phyloP scores from a whole-genome alignment of 805 yeast species.

The Candida yuanshanica region DNA sequence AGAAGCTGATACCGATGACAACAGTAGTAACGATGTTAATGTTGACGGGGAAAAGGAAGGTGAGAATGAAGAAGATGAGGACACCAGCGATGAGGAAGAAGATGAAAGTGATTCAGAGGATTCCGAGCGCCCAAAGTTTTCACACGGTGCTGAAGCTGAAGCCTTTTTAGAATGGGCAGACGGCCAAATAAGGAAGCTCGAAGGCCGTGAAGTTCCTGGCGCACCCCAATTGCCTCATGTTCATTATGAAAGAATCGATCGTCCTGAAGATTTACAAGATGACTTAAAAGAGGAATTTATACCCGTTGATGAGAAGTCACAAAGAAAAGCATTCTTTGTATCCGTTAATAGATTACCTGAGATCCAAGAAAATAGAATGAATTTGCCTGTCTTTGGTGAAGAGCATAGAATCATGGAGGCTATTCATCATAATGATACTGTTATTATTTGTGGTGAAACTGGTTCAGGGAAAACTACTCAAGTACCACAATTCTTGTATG shows the following conservation, averaged over 20 bases:
- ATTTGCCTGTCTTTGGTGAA: constrained; percentile 83
- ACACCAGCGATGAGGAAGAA: constrained; percentile 28
- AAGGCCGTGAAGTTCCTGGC: constrained; percentile 51
- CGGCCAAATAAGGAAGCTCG: constrained; percentile 55
- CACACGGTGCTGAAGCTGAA: constrained; percentile 45
- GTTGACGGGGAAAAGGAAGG: constrained; percentile 17
- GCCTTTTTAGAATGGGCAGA: constrained; percentile 90
- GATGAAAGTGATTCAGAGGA: constrained; percentile 30
- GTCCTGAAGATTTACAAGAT: constrained; percentile 68
- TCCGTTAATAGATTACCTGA: constrained; percentile 58
- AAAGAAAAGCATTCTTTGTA: constrained; percentile 62
- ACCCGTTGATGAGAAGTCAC: constrained; percentile 44
- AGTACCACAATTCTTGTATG: constrained; percentile 92
- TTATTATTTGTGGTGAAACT: constrained; percentile 93
- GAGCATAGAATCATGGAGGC: constrained; percentile 96
- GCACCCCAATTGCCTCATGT: constrained; percentile 29
- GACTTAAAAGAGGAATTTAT: constrained; percentile 61
- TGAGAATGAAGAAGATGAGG: constrained; percentile 27
- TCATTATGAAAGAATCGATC: constrained; percentile 48
- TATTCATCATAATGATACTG: constrained; percentile 83
- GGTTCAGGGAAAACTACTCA: constrained; percentile 99
- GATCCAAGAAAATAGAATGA: constrained; percentile 61
- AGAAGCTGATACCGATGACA: constrained; percentile 16
- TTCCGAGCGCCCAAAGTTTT: constrained; percentile 32
- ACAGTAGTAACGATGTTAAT: constrained; percentile 23